Percentiles rank a stretch among this genome's conserved stretches.
phyloP scores from a whole-genome alignment of 75 land plant species.

The Pinus taeda region DNA sequence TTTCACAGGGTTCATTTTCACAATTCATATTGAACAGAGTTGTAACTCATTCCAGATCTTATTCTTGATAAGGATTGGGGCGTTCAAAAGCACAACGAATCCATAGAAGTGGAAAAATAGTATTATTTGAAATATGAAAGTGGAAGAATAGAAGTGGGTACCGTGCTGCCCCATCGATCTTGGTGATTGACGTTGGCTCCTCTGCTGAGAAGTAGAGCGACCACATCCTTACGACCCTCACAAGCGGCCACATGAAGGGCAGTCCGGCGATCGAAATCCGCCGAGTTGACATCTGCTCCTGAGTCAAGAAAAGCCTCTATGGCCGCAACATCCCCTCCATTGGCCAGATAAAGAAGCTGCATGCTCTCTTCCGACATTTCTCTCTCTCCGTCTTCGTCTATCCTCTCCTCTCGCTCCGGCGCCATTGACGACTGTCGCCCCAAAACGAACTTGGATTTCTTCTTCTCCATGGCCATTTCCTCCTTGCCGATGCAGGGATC shows the following conservation, averaged over 20 bases:
- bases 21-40: too few species aligned
- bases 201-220: slow-evolving; percentile 41
- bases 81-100: too few species aligned
- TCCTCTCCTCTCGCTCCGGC: slow-evolving; percentile 37
- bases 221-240: slow-evolving; percentile 70
- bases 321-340: slow-evolving; percentile 75
- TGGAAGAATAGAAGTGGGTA: slow-evolving; percentile 11
- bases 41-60: too few species aligned
- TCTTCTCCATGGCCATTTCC: slow-evolving; percentile 19
- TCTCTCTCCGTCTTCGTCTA: background rate
- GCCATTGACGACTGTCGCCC: slow-evolving; percentile 85
- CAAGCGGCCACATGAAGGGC: slow-evolving; percentile 94
- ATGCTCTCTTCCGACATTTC: slow-evolving; percentile 27
- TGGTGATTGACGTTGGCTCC: slow-evolving; percentile 73
- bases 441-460: slow-evolving; percentile 25
- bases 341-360: slow-evolving; percentile 67
- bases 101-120: too few species aligned
- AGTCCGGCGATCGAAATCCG: slow-evolving; percentile 83
- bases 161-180: slow-evolving; percentile 99
- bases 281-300: slow-evolving; percentile 61
- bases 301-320: slow-evolving; percentile 51
- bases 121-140: background rate
- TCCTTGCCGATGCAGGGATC: too few species aligned
- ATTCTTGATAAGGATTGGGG: too few species aligned
- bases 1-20: too few species aligned